Percentiles rank a stretch among this genome's conserved stretches.
Conservation (phyloP, 805 yeast genomes). For the Candida michaelii region DNA sequence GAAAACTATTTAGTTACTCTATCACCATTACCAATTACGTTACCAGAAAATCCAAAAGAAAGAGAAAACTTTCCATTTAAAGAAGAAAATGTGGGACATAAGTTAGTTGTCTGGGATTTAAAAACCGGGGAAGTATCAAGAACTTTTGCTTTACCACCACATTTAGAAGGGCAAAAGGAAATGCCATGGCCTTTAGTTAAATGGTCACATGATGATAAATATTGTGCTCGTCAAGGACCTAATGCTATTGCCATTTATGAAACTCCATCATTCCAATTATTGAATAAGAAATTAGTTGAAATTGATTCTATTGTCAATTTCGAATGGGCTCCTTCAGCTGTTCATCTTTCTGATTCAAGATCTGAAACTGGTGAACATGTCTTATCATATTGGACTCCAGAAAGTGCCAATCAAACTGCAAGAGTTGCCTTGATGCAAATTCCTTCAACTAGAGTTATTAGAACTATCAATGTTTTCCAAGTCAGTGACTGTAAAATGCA, state of each 20-base stretch:
- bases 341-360: conserved; percentile 58
- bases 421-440: conserved; percentile 88
- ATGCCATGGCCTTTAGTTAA: conserved; percentile 95
- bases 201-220: conserved; percentile 92
- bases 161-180: conserved; percentile 62
- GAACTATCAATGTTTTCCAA: conserved; percentile 93
- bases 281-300: conserved; percentile 83
- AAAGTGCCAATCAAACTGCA: conserved; percentile 86
- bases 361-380: conserved; percentile 59
- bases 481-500: conserved; percentile 86
- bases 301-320: conserved; percentile 85
- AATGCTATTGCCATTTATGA: conserved; percentile 91
- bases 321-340: conserved; percentile 92
- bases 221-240: conserved; percentile 93
- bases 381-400: conserved; percentile 97
- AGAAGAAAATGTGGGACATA: conserved; percentile 87
- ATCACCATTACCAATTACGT: conserved; percentile 77
- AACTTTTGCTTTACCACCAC: conserved; percentile 86
- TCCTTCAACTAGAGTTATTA: conserved; percentile 76
- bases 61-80: conserved; percentile 77
- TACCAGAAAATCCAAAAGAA: conserved; percentile 62
- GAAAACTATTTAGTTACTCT: conserved; percentile 89
- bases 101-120: conserved; percentile 90
- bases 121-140: conserved; percentile 78
- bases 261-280: conserved; percentile 68